These are phyloP conservation scores for Saccharomycopsis amapae DNA, from an alignment of 805 yeast genomes.

Conservation along the genomic window DNA sequence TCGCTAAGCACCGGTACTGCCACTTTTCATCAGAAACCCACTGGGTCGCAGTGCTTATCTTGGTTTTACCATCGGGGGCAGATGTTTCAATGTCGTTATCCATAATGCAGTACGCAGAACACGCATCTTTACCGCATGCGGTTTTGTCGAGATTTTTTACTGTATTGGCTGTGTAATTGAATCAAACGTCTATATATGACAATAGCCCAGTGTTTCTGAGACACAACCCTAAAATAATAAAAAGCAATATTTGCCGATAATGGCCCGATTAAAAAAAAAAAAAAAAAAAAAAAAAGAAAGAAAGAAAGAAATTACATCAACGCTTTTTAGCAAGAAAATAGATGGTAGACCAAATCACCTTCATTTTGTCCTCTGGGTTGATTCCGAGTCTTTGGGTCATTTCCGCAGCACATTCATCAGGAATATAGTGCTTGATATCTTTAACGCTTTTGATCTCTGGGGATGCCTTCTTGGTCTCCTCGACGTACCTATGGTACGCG, in stretches of 20 bases:
- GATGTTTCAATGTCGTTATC: too few species aligned
- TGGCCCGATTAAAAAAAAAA: background rate
- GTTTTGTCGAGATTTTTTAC: too few species aligned
- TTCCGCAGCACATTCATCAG: slow-evolving; percentile 40
- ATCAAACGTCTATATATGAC: too few species aligned
- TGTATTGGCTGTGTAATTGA: too few species aligned
- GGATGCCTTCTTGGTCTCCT: slow-evolving; percentile 29
- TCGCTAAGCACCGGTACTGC: too few species aligned
- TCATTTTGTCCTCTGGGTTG: slow-evolving; percentile 35
- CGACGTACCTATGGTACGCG: slow-evolving; percentile 52
- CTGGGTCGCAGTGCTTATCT: too few species aligned
- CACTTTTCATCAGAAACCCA: too few species aligned
- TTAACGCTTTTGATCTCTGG: slow-evolving; percentile 21
- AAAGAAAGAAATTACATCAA: background rate
- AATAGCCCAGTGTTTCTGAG: too few species aligned
- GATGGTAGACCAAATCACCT: slow-evolving; percentile 50
- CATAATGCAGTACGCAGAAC: too few species aligned
- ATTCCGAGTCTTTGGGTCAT: slow-evolving; percentile 40
- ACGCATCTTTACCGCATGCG: too few species aligned
- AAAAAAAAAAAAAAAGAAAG: background rate
- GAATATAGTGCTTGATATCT: slow-evolving; percentile 37
- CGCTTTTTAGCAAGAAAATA: slow-evolving; percentile 37
- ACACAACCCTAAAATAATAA: background rate
- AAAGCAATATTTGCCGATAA: background rate
- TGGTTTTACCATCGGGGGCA: too few species aligned